Conservation (phyloP, 805 yeast species). For the Wickerhamiella lipophila region DNA sequence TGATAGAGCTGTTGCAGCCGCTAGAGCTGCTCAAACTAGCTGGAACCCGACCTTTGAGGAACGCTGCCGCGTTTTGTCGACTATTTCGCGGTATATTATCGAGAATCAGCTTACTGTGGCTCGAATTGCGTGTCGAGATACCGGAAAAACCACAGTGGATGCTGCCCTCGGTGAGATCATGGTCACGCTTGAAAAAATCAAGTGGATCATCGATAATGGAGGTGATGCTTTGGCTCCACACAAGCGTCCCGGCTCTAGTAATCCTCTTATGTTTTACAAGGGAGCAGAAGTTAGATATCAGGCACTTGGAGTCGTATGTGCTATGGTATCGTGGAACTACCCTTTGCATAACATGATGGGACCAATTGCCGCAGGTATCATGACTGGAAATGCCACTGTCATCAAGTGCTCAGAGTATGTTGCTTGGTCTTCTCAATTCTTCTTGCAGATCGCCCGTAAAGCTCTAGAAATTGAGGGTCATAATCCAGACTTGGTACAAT, state of each 20-base stretch:
- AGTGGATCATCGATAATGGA: constrained; percentile 82
- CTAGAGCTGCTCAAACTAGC: constrained; percentile 41
- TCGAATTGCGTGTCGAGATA: constrained; percentile 87
- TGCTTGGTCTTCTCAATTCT: constrained; percentile 83
- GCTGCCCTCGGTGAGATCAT: constrained; percentile 84
- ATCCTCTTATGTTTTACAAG: constrained; percentile 74
- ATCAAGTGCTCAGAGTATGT: constrained; percentile 94
- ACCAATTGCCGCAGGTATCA: constrained; percentile 77
- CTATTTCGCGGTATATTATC: constrained; percentile 58
- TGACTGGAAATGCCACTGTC: constrained; percentile 83
- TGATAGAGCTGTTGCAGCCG: constrained; percentile 45
- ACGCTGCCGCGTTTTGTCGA: constrained; percentile 56
- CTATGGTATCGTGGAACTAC: constrained; percentile 93
- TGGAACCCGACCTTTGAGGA: constrained; percentile 44
- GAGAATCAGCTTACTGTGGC: constrained; percentile 80
- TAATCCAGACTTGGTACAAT: constrained; percentile 73
- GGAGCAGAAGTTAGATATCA: constrained; percentile 89
- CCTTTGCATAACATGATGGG: constrained; percentile 93
- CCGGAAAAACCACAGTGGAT: constrained; percentile 91
- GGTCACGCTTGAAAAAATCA: constrained; percentile 85
- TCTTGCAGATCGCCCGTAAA: constrained; percentile 53
- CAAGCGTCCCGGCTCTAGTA: constrained; percentile 75
- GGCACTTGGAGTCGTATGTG: constrained; percentile 81
- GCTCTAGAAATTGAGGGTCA: constrained; percentile 64
- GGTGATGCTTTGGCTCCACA: constrained; percentile 57